Evolutionary conservation across 345 rosid species (phyloP), one percentile per base, ranked within the genome.

Genomic region (Diplotaxis tenuifolia): DNA sequence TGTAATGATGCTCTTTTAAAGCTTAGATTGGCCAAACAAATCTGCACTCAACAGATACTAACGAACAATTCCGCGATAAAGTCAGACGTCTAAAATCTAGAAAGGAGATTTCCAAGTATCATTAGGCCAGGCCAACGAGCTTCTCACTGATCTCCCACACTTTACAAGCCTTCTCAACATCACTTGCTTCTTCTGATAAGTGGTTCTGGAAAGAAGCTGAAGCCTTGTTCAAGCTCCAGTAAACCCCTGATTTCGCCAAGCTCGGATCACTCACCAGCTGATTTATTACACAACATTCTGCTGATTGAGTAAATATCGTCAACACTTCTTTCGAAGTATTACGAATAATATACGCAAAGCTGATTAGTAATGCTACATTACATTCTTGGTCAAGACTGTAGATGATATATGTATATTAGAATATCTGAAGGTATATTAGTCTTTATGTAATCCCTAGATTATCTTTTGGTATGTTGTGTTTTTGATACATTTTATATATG

Each of bases 221-320:
- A 52, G 79, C 74, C 74, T 91, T 94, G 87, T 94, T 94, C 98
- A 96, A 94, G 89, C 96, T 94, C 98, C 98, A 94, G 84, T 94
- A 88, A 9, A 89, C 97, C 14, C 97, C 96, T 0, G 97, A 94
- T 67, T 94, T 94, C 7, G 96, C 87, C 89, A 94, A 80, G 89
- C 98, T 94, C 18, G 97, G 98, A 15, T 91, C 97, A 22, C 95
- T 85, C 36, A 88, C 98, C 65, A 94, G 97, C 98, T 94, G 32
- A 11, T 38, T 38, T 38, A 38, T 45, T 23, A 71, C 34, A 70
- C 47, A 66, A 5, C 62, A 49, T 21, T 10, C 12, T 5, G 19
- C 3, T 3, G 50, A 0, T 69, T 63, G 14, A 62, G 74, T 69
- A 69, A 8, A 54, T 58, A n/a, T n/a, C 69, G 68, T 86, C 67